Evolutionary conservation across 805 yeast species (phyloP), one percentile per base, ranked within the genome.

Genomic region (Hanseniaspora jakobsenii): DNA sequence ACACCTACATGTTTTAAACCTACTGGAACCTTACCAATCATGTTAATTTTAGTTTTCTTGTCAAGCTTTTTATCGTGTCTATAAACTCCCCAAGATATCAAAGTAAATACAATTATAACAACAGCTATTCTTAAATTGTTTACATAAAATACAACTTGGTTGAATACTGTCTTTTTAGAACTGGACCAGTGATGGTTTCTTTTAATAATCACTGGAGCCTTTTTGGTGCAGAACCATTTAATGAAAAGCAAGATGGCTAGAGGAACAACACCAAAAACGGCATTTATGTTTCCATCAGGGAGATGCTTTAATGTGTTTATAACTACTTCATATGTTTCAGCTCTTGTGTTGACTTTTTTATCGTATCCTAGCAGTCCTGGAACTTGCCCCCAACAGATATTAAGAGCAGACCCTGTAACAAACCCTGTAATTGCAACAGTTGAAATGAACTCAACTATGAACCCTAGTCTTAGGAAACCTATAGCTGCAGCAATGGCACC

Each of bases 321-420:
- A 32, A 83, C 75, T 23, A 83, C 86, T 54, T 60, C 49, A 63
- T 79, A 84, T 5, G 94, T 68, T 0, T 86, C 66, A 2, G 56
- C 72, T 63, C 91, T 76, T 9, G 94, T 81, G 64, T 83, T 77
- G 47, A 86, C 84, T 26, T 51, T 48, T 14, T 65, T 73, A 53
- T 59, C 69, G 64, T 69, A 81, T 14, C 96, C 96, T 81, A 87
- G 70, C 48, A 87, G 68, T 4, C 69, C 80, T 4, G 96, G 94
- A 6, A 87, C 77, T 65, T 87, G 96, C 19, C 96, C 96, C 49
- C 69, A 62, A 28, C 80, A 68, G 57, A 87, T 87, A 55, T 70
- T 78, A 55, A 87, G 72, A 2, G 96, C 95, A 4, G 95, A 86
- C 42, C 96, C 96, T 27, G 89, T 72, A 89, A 87, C 87, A 66